Evolutionary conservation across 2,329 filamentous ascomycete genomes (phyloP).

Genomic region (Hypoxylon sp.): DNA sequence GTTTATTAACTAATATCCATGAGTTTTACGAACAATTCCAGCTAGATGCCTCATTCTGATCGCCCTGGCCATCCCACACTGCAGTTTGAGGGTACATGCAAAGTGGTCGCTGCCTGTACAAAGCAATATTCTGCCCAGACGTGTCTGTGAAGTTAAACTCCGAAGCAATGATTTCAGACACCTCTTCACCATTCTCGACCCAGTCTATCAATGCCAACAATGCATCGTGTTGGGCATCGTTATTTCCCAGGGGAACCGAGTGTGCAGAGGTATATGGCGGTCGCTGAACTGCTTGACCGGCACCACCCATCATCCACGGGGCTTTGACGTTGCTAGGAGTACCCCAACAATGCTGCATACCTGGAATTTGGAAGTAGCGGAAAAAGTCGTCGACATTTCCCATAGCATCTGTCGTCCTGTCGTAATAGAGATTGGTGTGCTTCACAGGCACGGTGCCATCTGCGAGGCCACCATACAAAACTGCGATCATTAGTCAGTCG

Average conservation of each 20-base stretch:
- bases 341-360: conserved; percentile 55
- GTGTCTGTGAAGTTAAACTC: conserved; percentile 43
- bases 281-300: conserved; percentile 41
- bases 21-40: conserved; percentile 45
- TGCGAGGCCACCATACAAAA: conserved; percentile 46
- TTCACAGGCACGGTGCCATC: conserved; percentile 43
- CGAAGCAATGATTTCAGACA: conserved; percentile 42
- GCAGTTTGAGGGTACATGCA: conserved; percentile 49
- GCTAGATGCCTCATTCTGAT: conserved; percentile 44
- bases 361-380: conserved; percentile 55
- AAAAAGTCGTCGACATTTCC: conserved; percentile 56
- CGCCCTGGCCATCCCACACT: conserved; percentile 47
- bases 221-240: conserved; percentile 41
- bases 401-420: conserved; percentile 40
- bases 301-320: conserved; percentile 46
- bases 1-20: not conserved
- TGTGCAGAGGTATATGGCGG: conserved; percentile 43
- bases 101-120: conserved; percentile 53
- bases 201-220: conserved; percentile 45
- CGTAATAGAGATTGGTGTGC: conserved; percentile 43
- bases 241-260: conserved; percentile 41
- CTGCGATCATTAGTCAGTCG: conserved; percentile 14
- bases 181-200: conserved; percentile 42
- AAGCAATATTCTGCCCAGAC: conserved; percentile 39
- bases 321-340: conserved; percentile 40